Evolutionary conservation across 768 basidiomycete genomes (phyloP).

Genomic region (Pulveroboletus sp.): DNA sequence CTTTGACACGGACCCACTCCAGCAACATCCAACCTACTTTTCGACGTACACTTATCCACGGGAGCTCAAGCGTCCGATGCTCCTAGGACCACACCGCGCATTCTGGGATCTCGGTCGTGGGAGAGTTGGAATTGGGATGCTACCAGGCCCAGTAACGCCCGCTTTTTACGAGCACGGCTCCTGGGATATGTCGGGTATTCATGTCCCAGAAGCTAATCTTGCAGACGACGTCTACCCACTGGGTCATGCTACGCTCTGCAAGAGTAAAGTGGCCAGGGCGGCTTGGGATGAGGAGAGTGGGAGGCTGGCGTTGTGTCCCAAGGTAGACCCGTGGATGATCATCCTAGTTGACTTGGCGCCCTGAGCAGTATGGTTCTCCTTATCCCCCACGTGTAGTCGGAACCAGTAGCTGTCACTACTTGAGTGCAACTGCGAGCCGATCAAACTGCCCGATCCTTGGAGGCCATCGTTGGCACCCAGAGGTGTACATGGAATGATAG

Average conservation of each 20-base stretch:
- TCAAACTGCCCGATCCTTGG: too few species aligned
- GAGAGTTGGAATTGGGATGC: not conserved
- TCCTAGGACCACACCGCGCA: not conserved
- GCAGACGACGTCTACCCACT: not conserved
- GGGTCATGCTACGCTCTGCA: not conserved
- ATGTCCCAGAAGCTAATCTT: not conserved
- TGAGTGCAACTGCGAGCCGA: too few species aligned
- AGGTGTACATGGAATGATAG: too few species aligned
- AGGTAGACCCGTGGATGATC: not conserved
- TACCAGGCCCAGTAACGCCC: not conserved
- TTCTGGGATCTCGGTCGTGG: not conserved
- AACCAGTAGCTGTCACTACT: not conserved
- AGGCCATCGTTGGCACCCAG: too few species aligned
- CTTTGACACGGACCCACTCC: not conserved
- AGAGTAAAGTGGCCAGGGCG: not conserved
- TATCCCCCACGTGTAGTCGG: not conserved
- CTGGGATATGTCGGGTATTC: not conserved
- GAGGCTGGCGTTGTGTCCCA: not conserved
- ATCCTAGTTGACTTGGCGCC: not conserved
- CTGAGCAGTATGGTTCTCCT: not conserved
- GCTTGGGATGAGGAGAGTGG: not conserved
- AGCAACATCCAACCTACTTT: slow-evolving; percentile 12
- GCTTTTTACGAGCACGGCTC: not conserved
- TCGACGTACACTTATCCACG: slow-evolving; percentile 7
- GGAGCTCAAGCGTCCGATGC: not conserved